Evolutionary conservation across 2,329 filamentous ascomycete species (phyloP), one percentile per base, ranked within the genome.

Genomic region (Biscogniauxia mediterranea): DNA sequence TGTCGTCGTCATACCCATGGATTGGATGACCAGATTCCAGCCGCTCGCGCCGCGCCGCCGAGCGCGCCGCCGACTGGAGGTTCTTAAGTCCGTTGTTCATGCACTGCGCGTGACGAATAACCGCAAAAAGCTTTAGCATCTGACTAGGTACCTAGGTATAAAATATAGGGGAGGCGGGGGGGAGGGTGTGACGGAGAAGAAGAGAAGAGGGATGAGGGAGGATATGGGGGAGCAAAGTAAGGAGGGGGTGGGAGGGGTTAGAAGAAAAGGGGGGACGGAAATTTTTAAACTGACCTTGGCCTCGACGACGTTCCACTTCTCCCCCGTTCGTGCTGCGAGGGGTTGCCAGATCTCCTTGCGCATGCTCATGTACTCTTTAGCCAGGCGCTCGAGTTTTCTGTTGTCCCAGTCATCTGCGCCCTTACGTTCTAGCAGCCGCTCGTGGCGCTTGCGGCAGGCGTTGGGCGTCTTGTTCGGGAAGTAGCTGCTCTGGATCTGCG

Each of bases 361-460:
- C 78, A 90, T 85, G 63, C 82, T 83, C 85, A 92, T 91, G 77
- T 96, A 96, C 72, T 90, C 89, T 73, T 85, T 85, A 46, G 91
- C 90, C 50, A 96, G 80, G 9, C 82, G 81, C 73, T 94, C 90
- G 23, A 93, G 80, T 78, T 91, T 91, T 67, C 88, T 81, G 20
- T 84, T 84, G 69, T 94, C 90, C 89, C 91, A 95, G 70, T 93
- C 89, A 69, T 92, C 89, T 54, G 87, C 85, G 61, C 88, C 87
- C 72, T 83, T 83, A 66, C 89, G 86, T 77, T 94, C 90, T 82
- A 94, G 88, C 66, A 96, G 79, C 50, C 92, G 84, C 77, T 96
- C 92, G 70, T 96, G 92, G 59, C 92, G 86, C 79, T 96, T 96
- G 66, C 92, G 90, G 77, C 92, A 96, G 19, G 93, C 93, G 74